Percentiles rank a stretch among this genome's conserved stretches.
Conservation (phyloP, 2,329 filamentous ascomycete genomes). For the Rosellinia necatrix region DNA sequence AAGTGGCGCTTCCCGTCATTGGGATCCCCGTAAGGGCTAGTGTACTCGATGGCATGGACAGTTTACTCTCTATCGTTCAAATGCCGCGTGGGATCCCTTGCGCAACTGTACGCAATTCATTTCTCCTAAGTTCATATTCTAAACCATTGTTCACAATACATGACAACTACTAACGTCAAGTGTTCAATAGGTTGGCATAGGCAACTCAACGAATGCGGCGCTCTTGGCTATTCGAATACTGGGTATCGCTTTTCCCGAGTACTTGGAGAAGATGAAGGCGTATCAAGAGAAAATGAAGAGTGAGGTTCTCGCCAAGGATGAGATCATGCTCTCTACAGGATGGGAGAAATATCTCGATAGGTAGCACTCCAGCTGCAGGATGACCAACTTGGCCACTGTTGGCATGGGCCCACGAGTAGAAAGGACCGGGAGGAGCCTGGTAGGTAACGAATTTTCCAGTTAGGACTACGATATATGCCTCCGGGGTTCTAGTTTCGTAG, state of each 20-base stretch:
- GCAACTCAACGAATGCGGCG: conserved; percentile 79
- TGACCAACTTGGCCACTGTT: too few relatives aligned
- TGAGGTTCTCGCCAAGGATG: conserved; percentile 53
- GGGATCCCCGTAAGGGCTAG: conserved; percentile 78
- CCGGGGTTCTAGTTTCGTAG: too few relatives aligned
- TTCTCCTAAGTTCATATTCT: not conserved
- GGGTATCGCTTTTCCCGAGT: conserved; percentile 59
- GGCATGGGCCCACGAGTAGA: too few relatives aligned
- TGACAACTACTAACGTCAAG: conserved; percentile 1
- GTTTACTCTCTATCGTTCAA: conserved; percentile 73
- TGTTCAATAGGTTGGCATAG: conserved; percentile 64
- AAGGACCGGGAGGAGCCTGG: too few relatives aligned
- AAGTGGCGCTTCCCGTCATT: conserved; percentile 75
- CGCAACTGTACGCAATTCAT: conserved; percentile 53
- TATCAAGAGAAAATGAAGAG: conserved; percentile 67
- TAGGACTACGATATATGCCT: too few relatives aligned
- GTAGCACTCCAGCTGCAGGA: too few relatives aligned
- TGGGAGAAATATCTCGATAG: conserved; percentile 28
- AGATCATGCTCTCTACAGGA: conserved; percentile 16
- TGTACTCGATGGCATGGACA: conserved; percentile 72
- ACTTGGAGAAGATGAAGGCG: conserved; percentile 60
- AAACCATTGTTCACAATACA: not conserved
- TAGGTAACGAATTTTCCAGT: too few relatives aligned
- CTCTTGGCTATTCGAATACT: conserved; percentile 73
- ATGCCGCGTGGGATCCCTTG: conserved; percentile 77